These are phyloP conservation scores for Silene latifolia DNA, from an alignment of 148 eudicot species.

Conservation along the genomic window DNA sequence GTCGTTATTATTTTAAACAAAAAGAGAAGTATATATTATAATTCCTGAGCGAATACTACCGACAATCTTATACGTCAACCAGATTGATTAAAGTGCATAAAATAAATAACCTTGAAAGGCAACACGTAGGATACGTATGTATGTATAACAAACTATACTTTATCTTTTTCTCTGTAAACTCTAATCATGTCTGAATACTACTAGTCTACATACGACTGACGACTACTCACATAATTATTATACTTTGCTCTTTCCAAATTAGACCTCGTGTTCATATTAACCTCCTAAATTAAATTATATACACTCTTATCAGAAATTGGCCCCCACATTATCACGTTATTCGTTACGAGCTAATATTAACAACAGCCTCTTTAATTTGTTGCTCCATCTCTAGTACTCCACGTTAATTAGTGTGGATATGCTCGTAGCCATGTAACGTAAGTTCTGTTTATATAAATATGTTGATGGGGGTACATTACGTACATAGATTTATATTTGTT, in stretches of 20 bases:
- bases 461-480: too few relatives aligned
- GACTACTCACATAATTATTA: conserved; percentile 7
- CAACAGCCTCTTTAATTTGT: too few relatives aligned
- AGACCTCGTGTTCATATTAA: conserved; percentile 32
- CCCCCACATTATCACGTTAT: conserved; percentile 6
- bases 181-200: conserved; percentile 16
- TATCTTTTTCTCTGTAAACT: conserved; percentile 18
- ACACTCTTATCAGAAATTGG: too few relatives aligned
- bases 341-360: too few relatives aligned
- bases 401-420: not conserved
- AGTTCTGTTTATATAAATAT: too few relatives aligned
- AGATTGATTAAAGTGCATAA: too few relatives aligned
- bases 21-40: too few relatives aligned
- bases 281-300: not conserved
- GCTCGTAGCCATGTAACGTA: not conserved
- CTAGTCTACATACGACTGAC: not conserved
- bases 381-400: too few relatives aligned
- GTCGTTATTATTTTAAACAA: too few relatives aligned
- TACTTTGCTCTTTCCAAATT: conserved; percentile 12
- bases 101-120: too few relatives aligned
- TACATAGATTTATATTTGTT: too few relatives aligned
- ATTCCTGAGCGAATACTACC: conserved; percentile 26
- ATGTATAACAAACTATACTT: too few relatives aligned
- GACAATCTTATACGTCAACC: conserved; percentile 17
- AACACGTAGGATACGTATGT: conserved; percentile 22